phyloP scores from a whole-genome alignment of 805 yeast genomes.

The Candida loeiensis region DNA sequence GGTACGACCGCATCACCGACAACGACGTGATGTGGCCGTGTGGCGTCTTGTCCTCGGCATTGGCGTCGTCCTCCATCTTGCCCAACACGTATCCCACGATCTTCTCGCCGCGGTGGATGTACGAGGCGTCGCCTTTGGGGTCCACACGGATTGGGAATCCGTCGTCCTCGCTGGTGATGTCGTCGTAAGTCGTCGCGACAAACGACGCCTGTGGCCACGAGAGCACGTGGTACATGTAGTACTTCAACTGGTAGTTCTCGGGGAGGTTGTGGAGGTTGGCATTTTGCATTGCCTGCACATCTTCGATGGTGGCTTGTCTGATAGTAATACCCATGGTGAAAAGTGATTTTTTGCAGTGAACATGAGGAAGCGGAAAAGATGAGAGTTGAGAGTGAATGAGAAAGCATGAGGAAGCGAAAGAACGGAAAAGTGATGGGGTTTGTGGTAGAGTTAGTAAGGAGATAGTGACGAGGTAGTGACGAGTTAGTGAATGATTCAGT shows the following conservation, averaged over 20 bases:
- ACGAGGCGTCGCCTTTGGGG: constrained; percentile 61
- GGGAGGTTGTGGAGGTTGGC: constrained; percentile 90
- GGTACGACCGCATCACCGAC: constrained; percentile 91
- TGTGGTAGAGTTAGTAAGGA: too few relatives aligned
- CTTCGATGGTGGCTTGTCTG: constrained; percentile 81
- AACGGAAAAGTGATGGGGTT: too few relatives aligned
- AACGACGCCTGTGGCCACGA: constrained; percentile 98
- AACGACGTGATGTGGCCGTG: constrained; percentile 94
- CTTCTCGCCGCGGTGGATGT: constrained; percentile 65
- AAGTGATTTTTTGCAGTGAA: not conserved
- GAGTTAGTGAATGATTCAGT: too few relatives aligned
- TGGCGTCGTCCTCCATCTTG: constrained; percentile 94
- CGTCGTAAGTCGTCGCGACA: constrained; percentile 81
- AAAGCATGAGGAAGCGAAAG: too few relatives aligned
- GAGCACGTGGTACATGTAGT: constrained; percentile 87
- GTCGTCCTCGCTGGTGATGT: constrained; percentile 20
- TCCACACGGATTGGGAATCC: constrained; percentile 17
- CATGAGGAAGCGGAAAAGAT: too few relatives aligned
- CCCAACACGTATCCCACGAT: constrained; percentile 95
- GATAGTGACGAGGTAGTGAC: too few relatives aligned
- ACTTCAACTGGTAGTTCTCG: constrained; percentile 88
- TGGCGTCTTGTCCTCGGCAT: constrained; percentile 64
- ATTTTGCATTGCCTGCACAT: constrained; percentile 93
- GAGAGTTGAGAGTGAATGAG: too few relatives aligned
- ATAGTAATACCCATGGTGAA: constrained; percentile 73